Evolutionary conservation across 2,329 filamentous ascomycete genomes (phyloP), one percentile per base, ranked within the genome.

Genomic region (Alternaria viburni): DNA sequence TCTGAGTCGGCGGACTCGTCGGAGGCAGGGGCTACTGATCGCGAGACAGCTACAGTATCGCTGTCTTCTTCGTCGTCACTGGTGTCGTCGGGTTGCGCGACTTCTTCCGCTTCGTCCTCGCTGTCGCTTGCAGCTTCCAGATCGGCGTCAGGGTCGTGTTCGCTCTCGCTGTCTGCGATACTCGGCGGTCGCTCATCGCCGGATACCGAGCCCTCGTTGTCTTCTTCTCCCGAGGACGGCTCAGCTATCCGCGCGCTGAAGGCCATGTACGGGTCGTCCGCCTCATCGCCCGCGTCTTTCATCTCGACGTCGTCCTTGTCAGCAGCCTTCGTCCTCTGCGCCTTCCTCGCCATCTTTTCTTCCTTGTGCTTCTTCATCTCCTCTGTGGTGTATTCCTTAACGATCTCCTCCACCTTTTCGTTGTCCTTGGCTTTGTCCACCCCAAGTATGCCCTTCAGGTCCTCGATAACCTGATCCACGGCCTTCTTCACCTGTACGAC

Each of bases 401-500:
- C 65, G 1, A 47, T 66, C 19, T 55, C 60, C 23, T 67, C 66
- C 17, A 54, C 59, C 30, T 68, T 66, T 15, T 74, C 73, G 59
- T 61, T 62, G 17, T 28, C 50, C 8, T 19, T 59, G 13, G 21
- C 54, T 32, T 59, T 65, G 1, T 30, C 60, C 17, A 49, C 63
- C 6, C 64, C 70, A 28, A 84, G 69, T 43, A 81, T 80, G 3
- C 55, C 67, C 70, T 81, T 81, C 59, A 85, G 68, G 32, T 81
- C 81, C 5, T 75, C 76, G 30, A 83, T 67, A 25, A 85, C 79
- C 36, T 81, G 81, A 21, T 83, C 82, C 46, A 89, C 75, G 3
- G 83, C 85, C 66, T 86, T 83, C 74, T 85, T 86, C 12, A 89
- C 86, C 1, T 86, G 86, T 57, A 83, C 85, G 13, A 87, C 87